Percentiles rank a stretch among this genome's conserved stretches.
phyloP scores from a whole-genome alignment of 1,139 yeast genomes.

The Wickerhamomyces sp. region DNA sequence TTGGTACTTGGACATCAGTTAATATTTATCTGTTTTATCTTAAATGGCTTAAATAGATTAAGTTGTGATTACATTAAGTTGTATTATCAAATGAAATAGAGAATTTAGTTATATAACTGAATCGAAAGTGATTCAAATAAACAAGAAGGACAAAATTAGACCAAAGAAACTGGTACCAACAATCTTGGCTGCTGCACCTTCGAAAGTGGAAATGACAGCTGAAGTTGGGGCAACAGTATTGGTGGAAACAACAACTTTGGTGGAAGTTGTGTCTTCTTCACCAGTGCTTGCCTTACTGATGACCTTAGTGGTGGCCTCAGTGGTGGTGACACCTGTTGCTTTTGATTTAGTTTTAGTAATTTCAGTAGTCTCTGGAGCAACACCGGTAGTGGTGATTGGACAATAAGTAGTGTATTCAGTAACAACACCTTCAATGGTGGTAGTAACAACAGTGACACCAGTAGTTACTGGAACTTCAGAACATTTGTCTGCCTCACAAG shows the following conservation, averaged over 20 bases:
- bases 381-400: constrained; percentile 22
- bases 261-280: too few relatives aligned
- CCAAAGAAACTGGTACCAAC: constrained; percentile 3
- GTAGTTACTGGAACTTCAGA: constrained; percentile 32
- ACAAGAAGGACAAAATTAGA: constrained; percentile 1
- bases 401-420: constrained; percentile 34
- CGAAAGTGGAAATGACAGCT: constrained; percentile 2
- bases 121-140: neutral
- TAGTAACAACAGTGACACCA: constrained; percentile 35
- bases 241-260: neutral
- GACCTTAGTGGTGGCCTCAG: neutral
- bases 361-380: neutral
- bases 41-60: too few relatives aligned
- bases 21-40: too few relatives aligned
- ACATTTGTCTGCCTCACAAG: constrained; percentile 35
- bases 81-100: neutral
- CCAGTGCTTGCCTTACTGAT: neutral
- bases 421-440: constrained; percentile 21
- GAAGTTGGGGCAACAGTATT: neutral
- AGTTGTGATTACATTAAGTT: too few relatives aligned
- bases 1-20: too few relatives aligned
- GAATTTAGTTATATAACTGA: neutral
- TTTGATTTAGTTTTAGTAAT: neutral
- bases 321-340: neutral
- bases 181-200: constrained; percentile 1